Percentiles rank a stretch among this genome's conserved stretches.
Conservation (phyloP, 768 basidiomycete genomes). For the Scleroderma bovista region DNA sequence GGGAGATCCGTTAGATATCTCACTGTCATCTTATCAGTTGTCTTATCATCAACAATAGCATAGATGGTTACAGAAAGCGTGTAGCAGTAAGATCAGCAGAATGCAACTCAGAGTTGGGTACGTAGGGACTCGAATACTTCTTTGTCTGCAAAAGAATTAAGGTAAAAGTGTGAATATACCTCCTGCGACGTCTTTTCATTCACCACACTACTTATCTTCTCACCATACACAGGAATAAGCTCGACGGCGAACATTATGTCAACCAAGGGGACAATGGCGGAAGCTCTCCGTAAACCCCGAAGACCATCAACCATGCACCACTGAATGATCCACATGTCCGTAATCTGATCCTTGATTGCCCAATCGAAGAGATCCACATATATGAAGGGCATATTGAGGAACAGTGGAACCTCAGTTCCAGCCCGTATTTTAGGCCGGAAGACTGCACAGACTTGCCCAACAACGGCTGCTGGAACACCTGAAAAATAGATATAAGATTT, state of each 20-base stretch:
- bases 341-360: neutral
- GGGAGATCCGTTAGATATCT: too few relatives aligned
- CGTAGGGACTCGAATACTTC: neutral
- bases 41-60: too few relatives aligned
- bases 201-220: neutral
- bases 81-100: too few relatives aligned
- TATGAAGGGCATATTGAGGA: neutral
- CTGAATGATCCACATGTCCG: neutral
- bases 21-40: too few relatives aligned
- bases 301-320: neutral
- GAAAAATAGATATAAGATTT: neutral
- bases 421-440: neutral
- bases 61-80: too few relatives aligned
- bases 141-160: neutral
- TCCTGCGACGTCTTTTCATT: neutral
- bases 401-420: neutral
- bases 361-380: neutral
- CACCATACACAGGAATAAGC: neutral
- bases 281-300: neutral
- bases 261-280: neutral
- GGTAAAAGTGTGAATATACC: neutral
- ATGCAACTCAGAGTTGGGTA: neutral
- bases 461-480: neutral
- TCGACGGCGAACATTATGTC: neutral
- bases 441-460: neutral